These are phyloP conservation scores for Acanthamoeba quina DNA, from an alignment of 208 protist genomes.

Conservation along the genomic window DNA sequence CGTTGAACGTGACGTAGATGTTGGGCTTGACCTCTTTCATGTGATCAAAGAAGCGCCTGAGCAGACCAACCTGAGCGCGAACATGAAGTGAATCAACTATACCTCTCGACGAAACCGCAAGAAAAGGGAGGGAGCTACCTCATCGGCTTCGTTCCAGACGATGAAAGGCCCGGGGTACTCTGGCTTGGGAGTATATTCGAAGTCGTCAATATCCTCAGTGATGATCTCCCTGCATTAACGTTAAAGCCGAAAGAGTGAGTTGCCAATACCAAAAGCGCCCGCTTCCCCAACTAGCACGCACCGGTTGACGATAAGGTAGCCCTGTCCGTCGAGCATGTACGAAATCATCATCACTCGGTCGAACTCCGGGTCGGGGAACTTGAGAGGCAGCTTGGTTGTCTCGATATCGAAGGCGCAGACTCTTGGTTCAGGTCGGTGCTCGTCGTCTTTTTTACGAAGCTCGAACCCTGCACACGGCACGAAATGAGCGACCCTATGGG, in stretches of 20 bases:
- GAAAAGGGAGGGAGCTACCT: constrained; percentile 81
- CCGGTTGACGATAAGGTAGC: constrained; percentile 98
- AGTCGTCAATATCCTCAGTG: constrained; percentile 97
- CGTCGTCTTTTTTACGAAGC: constrained; percentile 87
- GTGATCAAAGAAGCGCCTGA: constrained; percentile 97
- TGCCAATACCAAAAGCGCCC: background rate
- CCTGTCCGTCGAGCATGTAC: constrained; percentile 99
- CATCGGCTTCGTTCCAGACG: constrained; percentile 97
- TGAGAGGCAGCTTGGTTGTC: constrained; percentile 98
- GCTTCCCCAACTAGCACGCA: background rate
- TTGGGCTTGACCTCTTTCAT: constrained; percentile 97
- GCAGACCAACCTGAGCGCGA: constrained; percentile 85
- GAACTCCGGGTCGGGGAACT: constrained; percentile 97
- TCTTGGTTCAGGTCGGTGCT: constrained; percentile 93
- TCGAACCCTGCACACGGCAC: background rate
- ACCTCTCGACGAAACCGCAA: background rate
- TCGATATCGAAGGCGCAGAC: constrained; percentile 99
- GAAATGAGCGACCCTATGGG: background rate
- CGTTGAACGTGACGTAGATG: constrained; percentile 99
- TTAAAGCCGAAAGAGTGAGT: background rate
- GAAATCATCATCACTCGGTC: constrained; percentile 99
- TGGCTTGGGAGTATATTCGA: constrained; percentile 99
- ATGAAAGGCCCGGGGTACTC: constrained; percentile 98
- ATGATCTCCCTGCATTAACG: constrained; percentile 98
- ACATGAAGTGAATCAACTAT: background rate